Conservation (phyloP, 352 stramenopile genomes). For the Phytophthora fragariaefolia region DNA sequence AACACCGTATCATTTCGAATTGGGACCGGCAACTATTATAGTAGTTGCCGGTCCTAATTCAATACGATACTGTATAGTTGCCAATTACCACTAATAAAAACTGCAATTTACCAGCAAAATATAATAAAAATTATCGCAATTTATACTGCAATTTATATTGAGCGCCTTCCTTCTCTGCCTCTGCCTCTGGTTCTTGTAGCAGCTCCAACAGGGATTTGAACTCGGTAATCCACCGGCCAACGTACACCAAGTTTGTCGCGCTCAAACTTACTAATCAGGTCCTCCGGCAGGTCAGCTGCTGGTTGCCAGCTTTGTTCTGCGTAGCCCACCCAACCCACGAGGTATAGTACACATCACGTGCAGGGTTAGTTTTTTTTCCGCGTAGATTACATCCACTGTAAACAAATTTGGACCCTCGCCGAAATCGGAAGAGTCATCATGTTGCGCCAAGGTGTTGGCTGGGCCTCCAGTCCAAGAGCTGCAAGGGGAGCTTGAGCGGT, state of each 20-base stretch:
- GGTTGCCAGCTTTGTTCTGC: not conserved
- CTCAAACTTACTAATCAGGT: not conserved
- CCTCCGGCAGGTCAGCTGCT: not conserved
- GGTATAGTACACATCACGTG: not conserved
- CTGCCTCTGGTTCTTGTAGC: not conserved
- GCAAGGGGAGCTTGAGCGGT: not conserved
- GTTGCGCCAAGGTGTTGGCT: not conserved
- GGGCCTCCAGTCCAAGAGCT: not conserved
- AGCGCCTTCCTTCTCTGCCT: not conserved
- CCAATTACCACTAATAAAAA: not conserved
- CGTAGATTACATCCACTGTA: not conserved
- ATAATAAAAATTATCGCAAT: not conserved
- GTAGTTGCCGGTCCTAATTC: too few relatives aligned
- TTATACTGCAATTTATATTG: not conserved
- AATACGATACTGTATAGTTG: not conserved
- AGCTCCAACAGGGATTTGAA: not conserved
- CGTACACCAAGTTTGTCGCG: not conserved
- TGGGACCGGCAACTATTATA: too few relatives aligned
- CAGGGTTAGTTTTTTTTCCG: not conserved
- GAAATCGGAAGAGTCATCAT: not conserved
- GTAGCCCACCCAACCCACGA: not conserved
- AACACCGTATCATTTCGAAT: too few relatives aligned
- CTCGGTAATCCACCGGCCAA: not conserved
- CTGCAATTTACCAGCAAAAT: not conserved
- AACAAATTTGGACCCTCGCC: not conserved